Evolutionary conservation across 2,329 filamentous ascomycete genomes (phyloP), one percentile per base, ranked within the genome.

Genomic region (Allantophomopsis lycopodina): DNA sequence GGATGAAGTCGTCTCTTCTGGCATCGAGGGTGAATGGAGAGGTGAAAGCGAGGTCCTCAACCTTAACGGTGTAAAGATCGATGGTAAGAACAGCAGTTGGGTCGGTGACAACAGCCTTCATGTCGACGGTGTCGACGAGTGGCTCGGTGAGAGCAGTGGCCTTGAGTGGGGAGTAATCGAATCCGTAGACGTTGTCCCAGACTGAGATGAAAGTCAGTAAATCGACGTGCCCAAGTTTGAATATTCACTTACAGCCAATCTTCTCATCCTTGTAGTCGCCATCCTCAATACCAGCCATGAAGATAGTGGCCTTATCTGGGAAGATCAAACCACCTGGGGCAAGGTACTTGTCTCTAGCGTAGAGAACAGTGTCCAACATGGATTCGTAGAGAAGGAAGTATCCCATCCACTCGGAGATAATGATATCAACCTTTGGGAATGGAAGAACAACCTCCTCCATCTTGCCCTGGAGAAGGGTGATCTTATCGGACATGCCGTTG

Each of bases 351-450:
- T 98, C 91, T 53, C 91, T 80, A 18, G 91, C 91, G 59, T 95
- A 96, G 43, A 98, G 74, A 38, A 98, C 91, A 23, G 91, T 98
- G 67, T 98, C 91, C 57, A 98, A 65, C 91, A 98, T 98, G 75
- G 76, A 84, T 76, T 98, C 91, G 65, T 98, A 98, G 45, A 98
- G 78, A 39, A 98, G 69, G 70, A 96, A 96, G 69, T 98, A 98
- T 28, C 91, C 91, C 91, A 98, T 98, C 91, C 91, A 98, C 70
- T 98, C 91, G 2, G 89, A 96, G 60, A 98, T 94, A 66, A 98
- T 98, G 60, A 98, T 98, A 58, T 98, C 91, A 49, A 98, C 91
- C 65, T 96, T 84, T 55, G 86, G 82, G 64, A 83, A 94, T 15
- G 91, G 91, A 46, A 98, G 71, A 56, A 83, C 71, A 35, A 98